phyloP scores from a whole-genome alignment of 352 stramenopile genomes.

The Pythium biforme region DNA sequence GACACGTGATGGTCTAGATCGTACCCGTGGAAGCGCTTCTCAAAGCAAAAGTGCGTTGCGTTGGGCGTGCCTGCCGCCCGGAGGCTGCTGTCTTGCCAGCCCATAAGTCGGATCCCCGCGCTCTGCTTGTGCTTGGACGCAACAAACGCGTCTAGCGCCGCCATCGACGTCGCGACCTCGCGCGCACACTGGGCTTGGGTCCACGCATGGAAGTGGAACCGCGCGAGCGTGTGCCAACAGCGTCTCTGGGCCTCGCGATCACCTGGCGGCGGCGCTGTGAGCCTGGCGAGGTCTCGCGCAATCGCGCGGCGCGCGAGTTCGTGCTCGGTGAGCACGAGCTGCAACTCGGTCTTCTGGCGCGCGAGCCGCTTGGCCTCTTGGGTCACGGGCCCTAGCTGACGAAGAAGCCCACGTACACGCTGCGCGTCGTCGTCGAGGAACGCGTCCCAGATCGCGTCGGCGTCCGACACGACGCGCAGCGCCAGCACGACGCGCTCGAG shows the following conservation, averaged over 20 bases:
- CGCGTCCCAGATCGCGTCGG: conserved; percentile 10
- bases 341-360: not conserved
- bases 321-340: conserved; percentile 6
- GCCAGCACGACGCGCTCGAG: conserved; percentile 5
- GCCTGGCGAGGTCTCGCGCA: not conserved
- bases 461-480: conserved; percentile 5
- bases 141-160: not conserved
- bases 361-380: not conserved
- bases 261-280: too few species aligned
- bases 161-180: not conserved
- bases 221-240: conserved; percentile 2
- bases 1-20: conserved; percentile 1
- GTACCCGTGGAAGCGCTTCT: conserved; percentile 7
- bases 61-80: not conserved
- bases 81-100: conserved; percentile 13
- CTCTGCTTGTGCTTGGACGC: not conserved
- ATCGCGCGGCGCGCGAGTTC: not conserved
- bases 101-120: conserved; percentile 3
- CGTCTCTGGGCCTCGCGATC: not conserved
- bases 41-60: conserved; percentile 14
- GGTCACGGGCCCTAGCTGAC: not conserved
- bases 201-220: not conserved
- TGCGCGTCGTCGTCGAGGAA: conserved; percentile 12
- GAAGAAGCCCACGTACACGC: not conserved
- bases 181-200: not conserved